Evolutionary conservation across 192 early-diverging fungal species (phyloP).

Genomic region (Coemansia brasiliensis): DNA sequence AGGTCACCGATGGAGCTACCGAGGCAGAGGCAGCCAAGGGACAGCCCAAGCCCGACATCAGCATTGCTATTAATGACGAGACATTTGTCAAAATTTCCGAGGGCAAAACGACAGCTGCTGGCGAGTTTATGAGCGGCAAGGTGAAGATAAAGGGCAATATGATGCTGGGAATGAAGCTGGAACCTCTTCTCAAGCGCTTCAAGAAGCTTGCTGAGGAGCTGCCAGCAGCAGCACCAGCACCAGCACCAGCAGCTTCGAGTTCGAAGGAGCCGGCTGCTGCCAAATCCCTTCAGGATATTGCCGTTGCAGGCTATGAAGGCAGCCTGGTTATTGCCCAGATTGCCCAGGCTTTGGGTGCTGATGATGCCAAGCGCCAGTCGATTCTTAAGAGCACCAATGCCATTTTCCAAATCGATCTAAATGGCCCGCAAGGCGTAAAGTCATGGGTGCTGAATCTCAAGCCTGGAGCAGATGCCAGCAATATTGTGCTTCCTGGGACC

Average conservation of each 20-base stretch:
- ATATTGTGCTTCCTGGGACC: slow-evolving; percentile 60
- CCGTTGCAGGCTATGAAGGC: slow-evolving; percentile 71
- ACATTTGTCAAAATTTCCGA: slow-evolving; percentile 79
- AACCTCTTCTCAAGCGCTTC: slow-evolving; percentile 63
- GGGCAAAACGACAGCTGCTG: slow-evolving; percentile 86
- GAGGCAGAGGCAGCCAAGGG: slow-evolving; percentile 57
- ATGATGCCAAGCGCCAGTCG: slow-evolving; percentile 64
- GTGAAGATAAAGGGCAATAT: slow-evolving; percentile 80
- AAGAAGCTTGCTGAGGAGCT: slow-evolving; percentile 54
- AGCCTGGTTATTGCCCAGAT: slow-evolving; percentile 75
- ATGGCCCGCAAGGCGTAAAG: slow-evolving; percentile 63
- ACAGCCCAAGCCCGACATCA: slow-evolving; percentile 77
- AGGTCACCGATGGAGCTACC: slow-evolving; percentile 60
- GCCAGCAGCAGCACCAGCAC: slow-evolving; percentile 5
- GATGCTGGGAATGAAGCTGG: slow-evolving; percentile 74
- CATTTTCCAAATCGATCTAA: slow-evolving; percentile 87
- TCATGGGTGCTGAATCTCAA: slow-evolving; percentile 89
- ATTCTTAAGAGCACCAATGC: slow-evolving; percentile 79
- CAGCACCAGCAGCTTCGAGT: slow-evolving; percentile 13
- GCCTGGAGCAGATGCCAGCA: slow-evolving; percentile 63
- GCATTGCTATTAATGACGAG: slow-evolving; percentile 68
- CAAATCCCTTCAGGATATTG: slow-evolving; percentile 36
- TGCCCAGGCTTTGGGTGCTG: slow-evolving; percentile 57
- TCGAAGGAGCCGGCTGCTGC: slow-evolving; percentile 25
- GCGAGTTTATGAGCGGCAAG: slow-evolving; percentile 90